Evolutionary conservation across 352 stramenopile genomes (phyloP).

Genomic region (Globisporangium carolinianum): DNA sequence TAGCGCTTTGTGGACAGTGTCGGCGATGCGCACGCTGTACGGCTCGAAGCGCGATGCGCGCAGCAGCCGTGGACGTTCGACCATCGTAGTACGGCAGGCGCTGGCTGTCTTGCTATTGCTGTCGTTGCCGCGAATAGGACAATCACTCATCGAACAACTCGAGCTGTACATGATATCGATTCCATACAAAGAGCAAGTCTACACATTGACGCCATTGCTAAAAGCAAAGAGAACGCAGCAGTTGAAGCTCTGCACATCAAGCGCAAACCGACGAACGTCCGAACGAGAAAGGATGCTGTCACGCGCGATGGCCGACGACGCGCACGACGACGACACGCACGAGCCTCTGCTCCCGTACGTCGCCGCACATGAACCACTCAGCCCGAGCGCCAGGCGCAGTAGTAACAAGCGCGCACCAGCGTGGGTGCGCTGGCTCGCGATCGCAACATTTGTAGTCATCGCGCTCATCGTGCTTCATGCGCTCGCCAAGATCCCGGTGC

Average conservation of each 20-base stretch:
- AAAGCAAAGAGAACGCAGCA: too few species aligned
- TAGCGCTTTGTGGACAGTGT: conserved; percentile 9
- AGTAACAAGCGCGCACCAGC: neutral
- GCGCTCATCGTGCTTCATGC: conserved; percentile 28
- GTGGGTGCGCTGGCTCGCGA: conserved; percentile 6
- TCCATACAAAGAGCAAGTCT: too few species aligned
- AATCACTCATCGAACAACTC: too few species aligned
- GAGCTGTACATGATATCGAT: too few species aligned
- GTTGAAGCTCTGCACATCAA: neutral
- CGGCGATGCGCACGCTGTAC: conserved; percentile 2
- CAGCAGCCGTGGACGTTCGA: too few species aligned
- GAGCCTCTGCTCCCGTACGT: conserved; percentile 14
- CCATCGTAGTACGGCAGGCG: too few species aligned
- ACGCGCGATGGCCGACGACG: conserved; percentile 13
- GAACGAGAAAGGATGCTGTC: conserved; percentile 7
- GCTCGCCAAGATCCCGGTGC: conserved; percentile 44
- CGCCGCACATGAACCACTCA: neutral
- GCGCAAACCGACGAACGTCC: neutral
- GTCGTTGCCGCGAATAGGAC: neutral
- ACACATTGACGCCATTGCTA: too few species aligned
- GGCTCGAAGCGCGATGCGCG: neutral
- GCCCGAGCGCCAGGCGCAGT: neutral
- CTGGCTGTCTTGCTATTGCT: neutral
- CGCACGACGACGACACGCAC: conserved; percentile 1
- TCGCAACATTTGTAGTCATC: conserved; percentile 14